Base-by-base conservation (phyloP, 345 rosid genomes). In the Salix dunnii region DNA sequence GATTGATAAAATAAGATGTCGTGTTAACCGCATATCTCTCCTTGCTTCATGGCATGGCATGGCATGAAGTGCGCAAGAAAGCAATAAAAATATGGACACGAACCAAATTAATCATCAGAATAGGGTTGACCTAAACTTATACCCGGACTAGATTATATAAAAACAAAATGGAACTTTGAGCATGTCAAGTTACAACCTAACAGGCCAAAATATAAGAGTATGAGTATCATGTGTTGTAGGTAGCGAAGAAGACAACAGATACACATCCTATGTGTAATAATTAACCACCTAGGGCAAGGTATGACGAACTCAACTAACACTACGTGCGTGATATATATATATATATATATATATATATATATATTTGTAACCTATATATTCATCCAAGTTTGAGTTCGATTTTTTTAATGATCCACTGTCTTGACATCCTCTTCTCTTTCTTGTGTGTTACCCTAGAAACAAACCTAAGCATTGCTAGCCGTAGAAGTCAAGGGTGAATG, bases 121-220 rank as follows among this genome's bases (percentile, higher is more conserved):
- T 80, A 75, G 75, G 83, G 88, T 86, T 84, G 90, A 87, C 90
- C 85, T 67, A 76, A 70, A 65, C 58, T 73, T 61, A 55, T 63
- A 35, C 12, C 17, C 74, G 6, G 28, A 17, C 67, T 36, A 6
- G 6, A 35, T 12, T 20, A 68, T 55, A 31, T 67, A 17, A 70
- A 63, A 62, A 36, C 18, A 43, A 60, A 23, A 68, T 21, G 74
- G 63, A 60, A 68, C 68, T 25, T 68, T 78, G 77, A 40, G 71
- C 33, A 23, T 66, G 76, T 49, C 70, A 35, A 63, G 43, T 21
- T 9, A 42, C 25, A 69, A 28, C 43, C 58, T 60, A 38, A 18
- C 43, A n/a, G 65, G 23, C 62, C 30, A 36, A 43, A 79, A 79
- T 16, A 23, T 42, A 72, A 64, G 9, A 72, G 67, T 79, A 28